Percentiles rank a stretch among this genome's conserved stretches.
These are phyloP conservation scores for Aphanoascus verrucosus DNA, from an alignment of 2,329 filamentous ascomycete genomes.

Conservation along the genomic window DNA sequence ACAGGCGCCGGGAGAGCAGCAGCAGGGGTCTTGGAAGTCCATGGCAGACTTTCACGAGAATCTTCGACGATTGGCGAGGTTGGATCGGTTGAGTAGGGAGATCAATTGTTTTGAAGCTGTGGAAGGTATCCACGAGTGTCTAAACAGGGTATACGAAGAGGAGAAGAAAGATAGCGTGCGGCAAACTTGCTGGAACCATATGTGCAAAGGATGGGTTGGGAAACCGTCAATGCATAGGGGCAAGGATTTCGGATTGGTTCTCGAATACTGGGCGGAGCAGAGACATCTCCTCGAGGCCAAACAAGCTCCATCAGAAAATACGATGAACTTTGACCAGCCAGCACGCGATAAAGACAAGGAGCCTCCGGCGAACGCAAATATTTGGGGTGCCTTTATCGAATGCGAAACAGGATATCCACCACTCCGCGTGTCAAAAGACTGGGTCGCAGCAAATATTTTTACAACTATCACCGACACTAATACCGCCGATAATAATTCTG, in stretches of 20 bases:
- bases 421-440: constrained; percentile 35
- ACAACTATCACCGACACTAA: constrained; percentile 22
- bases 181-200: constrained; percentile 27
- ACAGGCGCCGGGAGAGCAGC: constrained; percentile 25
- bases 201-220: constrained; percentile 35
- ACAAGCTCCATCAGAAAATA: constrained; percentile 21
- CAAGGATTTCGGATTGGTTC: constrained; percentile 30
- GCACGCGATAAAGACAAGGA: constrained; percentile 16
- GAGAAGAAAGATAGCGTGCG: constrained; percentile 28
- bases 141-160: constrained; percentile 35
- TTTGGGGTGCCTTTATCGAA: constrained; percentile 33
- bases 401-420: constrained; percentile 38
- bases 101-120: constrained; percentile 39
- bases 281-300: constrained; percentile 28
- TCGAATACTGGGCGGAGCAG: constrained; percentile 36
- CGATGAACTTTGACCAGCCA: constrained; percentile 26
- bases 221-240: constrained; percentile 33
- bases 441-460: constrained; percentile 31
- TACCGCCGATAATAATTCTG: constrained; percentile 19
- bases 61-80: constrained; percentile 35
- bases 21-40: constrained; percentile 28
- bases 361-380: constrained; percentile 17
- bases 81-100: constrained; percentile 36
- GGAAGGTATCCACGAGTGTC: constrained; percentile 34
- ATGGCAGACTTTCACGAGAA: constrained; percentile 34